A percentile compares a stretch with the other conserved stretches of the same genome.
These are phyloP conservation scores for Schwanniomyces vanrijiae DNA, from an alignment of 805 yeast species.

Conservation along the genomic window DNA sequence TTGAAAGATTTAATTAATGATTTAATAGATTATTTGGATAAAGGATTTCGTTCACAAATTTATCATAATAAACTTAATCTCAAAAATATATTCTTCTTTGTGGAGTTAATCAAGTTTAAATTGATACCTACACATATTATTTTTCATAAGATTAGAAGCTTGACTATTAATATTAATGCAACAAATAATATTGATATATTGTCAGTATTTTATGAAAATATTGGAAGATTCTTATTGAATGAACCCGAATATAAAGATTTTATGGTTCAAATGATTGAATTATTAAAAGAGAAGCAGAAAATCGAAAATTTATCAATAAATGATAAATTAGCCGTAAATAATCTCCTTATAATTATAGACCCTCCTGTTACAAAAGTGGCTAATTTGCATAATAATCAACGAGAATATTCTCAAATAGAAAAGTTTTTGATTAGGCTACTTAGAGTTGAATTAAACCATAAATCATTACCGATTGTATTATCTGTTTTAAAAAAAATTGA, in stretches of 20 bases:
- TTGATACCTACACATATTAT: conserved; percentile 68
- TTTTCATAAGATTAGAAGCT: conserved; percentile 68
- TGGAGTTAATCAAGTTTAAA: conserved; percentile 76
- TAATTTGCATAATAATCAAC: conserved; percentile 9
- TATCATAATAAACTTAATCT: conserved; percentile 52
- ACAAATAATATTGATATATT: conserved; percentile 68
- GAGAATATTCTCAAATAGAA: conserved; percentile 35
- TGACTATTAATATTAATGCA: conserved; percentile 51
- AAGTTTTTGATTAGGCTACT: conserved; percentile 38
- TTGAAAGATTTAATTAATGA: conserved; percentile 54
- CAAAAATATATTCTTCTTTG: conserved; percentile 59
- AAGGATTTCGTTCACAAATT: conserved; percentile 60
- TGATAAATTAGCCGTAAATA: conserved; percentile 59
- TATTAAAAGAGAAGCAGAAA: conserved; percentile 51
- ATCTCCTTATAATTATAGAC: conserved; percentile 52
- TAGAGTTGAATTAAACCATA: conserved; percentile 46
- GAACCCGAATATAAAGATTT: conserved; percentile 55
- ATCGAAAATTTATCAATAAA: conserved; percentile 50
- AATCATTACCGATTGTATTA: conserved; percentile 21
- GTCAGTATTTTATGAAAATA: conserved; percentile 66
- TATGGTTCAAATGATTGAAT: conserved; percentile 62
- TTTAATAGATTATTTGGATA: conserved; percentile 54
- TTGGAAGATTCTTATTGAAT: conserved; percentile 65
- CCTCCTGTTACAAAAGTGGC: conserved; percentile 50
- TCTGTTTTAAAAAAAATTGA: conserved; percentile 42